Evolutionary conservation across 495 filamentous ascomycete species (phyloP).

Genomic region (Amphirosellinia nigrospora): DNA sequence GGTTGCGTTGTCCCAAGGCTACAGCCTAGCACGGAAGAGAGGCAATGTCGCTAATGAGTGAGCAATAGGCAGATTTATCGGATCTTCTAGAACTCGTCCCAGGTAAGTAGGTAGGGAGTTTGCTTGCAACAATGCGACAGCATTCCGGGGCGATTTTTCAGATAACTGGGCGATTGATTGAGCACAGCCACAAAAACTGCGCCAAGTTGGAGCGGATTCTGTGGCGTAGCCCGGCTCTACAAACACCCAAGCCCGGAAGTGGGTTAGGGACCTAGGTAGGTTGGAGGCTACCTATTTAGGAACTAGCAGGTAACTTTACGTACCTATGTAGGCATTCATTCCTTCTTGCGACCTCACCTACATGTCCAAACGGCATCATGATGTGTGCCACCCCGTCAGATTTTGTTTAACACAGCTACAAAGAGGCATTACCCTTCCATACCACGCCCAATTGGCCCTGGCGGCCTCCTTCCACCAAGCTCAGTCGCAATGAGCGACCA

Average conservation of each 20-base stretch:
- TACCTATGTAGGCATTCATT: background rate
- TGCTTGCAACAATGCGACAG: constrained; percentile 5
- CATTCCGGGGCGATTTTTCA: constrained; percentile 21
- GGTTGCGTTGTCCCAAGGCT: background rate
- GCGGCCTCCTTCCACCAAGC: background rate
- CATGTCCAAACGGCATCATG: background rate
- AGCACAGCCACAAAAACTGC: background rate
- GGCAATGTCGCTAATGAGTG: background rate
- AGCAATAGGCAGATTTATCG: background rate
- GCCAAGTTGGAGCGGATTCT: background rate
- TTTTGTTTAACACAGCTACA: background rate
- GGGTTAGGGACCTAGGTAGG: too few species aligned
- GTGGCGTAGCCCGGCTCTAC: background rate
- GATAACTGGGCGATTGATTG: background rate
- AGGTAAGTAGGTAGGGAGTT: constrained; percentile 1
- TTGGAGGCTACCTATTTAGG: too few species aligned
- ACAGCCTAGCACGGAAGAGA: background rate
- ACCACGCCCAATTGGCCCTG: background rate
- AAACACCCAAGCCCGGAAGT: background rate
- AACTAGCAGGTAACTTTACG: too few species aligned
- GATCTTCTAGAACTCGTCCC: background rate
- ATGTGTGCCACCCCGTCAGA: background rate
- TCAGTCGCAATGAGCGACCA: constrained; percentile 32
- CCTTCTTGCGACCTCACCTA: background rate
- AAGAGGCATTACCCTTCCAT: background rate